Base-by-base conservation (phyloP, 306 rosid genomes). In the Pyrus bretschneideri region DNA sequence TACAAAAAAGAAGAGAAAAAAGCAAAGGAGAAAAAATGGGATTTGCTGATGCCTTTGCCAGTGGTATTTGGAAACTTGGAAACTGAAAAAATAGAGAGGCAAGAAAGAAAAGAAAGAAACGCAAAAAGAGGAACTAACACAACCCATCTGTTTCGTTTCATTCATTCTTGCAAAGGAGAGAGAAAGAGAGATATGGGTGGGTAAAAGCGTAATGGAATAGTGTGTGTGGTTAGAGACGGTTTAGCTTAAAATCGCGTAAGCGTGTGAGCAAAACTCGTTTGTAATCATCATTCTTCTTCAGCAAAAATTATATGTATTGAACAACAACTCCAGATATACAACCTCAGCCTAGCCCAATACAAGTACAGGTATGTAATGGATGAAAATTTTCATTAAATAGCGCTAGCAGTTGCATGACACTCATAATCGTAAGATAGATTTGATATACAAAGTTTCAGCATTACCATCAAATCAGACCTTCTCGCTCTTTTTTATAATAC, bases 211-310 rank as follows among this genome's bases (percentile, higher is more conserved):
- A 86, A 83, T 14, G 68, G 66, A 57, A 23, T 58, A 51, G 73
- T 79, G 82, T 62, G 55, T 68, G 81, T 75, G 80, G 84, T 78
- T 57, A 67, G 73, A 81, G 82, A 81, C 77, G 79, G 79, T 86
- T 88, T 83, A 38, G 86, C 88, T 82, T 82, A 69, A 83, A 85
- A 76, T 81, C 74, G 82, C 86, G 25, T 88, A 80, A 80, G 84
- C 90, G 83, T 91, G 84, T 83, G 79, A 86, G 72, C 84, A 84
- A 89, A 79, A 70, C 76, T 76, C 90, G 46, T 69, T 44, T 83
- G 76, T 80, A 55, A 63, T 81, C 83, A 70, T 52, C 81, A 59
- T 82, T 80, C 74, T 82, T 49, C 55, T 46, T 46, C 66, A 30
- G 59, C 86, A 69, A 55, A 78, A 85, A 78, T 83, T 84, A 64